Evolutionary conservation across 2,329 filamentous ascomycete genomes (phyloP).

Genomic region (Ceratocystis alfenasii): DNA sequence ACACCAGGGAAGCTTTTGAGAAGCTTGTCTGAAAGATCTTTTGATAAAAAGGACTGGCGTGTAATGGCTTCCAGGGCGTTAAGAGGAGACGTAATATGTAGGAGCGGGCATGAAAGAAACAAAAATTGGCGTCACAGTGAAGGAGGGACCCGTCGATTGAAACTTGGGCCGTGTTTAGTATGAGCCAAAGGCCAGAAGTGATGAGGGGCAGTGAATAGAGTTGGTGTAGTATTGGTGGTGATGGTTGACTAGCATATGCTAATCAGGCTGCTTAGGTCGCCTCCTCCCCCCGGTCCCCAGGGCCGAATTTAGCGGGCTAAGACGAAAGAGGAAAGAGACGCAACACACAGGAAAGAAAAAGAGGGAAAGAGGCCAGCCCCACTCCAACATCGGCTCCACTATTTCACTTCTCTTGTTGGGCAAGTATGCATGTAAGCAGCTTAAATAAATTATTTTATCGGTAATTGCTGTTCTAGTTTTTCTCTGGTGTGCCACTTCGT

Average conservation of each 20-base stretch:
- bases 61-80: no score
- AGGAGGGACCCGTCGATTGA: background rate
- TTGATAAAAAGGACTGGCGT: no score
- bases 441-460: background rate
- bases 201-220: background rate
- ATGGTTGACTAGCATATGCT: background rate
- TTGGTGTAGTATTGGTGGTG: background rate
- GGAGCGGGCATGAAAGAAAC: background rate
- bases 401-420: background rate
- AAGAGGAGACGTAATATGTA: no score
- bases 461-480: no score
- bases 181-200: background rate
- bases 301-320: background rate
- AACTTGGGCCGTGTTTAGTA: background rate
- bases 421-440: background rate
- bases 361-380: slow-evolving; percentile 1
- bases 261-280: background rate
- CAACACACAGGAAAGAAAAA: background rate
- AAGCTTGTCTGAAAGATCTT: no score
- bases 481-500: no score
- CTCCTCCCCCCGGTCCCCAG: background rate
- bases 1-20: background rate
- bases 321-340: slow-evolving; percentile 7
- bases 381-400: background rate
- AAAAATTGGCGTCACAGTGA: slow-evolving; percentile 3